A percentile compares a stretch with the other conserved stretches of the same genome.
phyloP scores from a whole-genome alignment of 371 early-diverging fungal genomes.

The Mortierella sp. region DNA sequence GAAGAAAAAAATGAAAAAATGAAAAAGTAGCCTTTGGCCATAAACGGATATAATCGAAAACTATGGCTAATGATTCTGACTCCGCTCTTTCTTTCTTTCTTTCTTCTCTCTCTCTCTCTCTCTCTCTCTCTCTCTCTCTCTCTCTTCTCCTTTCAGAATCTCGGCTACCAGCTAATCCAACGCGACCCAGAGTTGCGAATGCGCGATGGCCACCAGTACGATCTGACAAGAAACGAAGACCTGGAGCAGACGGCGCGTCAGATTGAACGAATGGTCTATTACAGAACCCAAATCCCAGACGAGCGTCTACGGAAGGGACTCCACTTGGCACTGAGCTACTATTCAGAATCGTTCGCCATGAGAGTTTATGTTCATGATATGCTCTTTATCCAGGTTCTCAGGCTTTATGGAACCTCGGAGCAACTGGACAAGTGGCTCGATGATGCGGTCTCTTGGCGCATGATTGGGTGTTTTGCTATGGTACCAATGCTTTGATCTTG shows the following conservation, averaged over 20 bases:
- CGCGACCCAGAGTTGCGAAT: no score
- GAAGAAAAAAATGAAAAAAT: neutral
- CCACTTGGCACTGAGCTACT: no score
- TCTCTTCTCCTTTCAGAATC: slow-evolving; percentile 6
- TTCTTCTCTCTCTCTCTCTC: neutral
- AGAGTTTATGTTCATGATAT: slow-evolving; percentile 65
- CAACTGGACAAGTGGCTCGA: slow-evolving; percentile 59
- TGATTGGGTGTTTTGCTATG: slow-evolving; percentile 74
- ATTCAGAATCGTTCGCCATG: slow-evolving; percentile 47
- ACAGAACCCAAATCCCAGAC: no score
- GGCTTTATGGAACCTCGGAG: slow-evolving; percentile 60
- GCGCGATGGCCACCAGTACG: no score
- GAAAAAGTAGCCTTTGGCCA: no score
- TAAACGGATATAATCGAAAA: no score
- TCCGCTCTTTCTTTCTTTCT: neutral
- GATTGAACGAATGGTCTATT: no score
- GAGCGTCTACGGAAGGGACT: no score
- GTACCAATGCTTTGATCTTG: slow-evolving; percentile 32
- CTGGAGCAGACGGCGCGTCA: no score
- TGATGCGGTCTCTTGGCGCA: slow-evolving; percentile 53
- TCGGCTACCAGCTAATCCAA: neutral
- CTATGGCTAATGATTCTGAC: no score
- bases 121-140: neutral
- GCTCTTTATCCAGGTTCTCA: slow-evolving; percentile 61
- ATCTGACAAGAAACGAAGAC: no score